A percentile compares a stretch with the other conserved stretches of the same genome.
Evolutionary conservation across 2,329 filamentous ascomycete species (phyloP).

Genomic region (Neobulgaria alba): DNA sequence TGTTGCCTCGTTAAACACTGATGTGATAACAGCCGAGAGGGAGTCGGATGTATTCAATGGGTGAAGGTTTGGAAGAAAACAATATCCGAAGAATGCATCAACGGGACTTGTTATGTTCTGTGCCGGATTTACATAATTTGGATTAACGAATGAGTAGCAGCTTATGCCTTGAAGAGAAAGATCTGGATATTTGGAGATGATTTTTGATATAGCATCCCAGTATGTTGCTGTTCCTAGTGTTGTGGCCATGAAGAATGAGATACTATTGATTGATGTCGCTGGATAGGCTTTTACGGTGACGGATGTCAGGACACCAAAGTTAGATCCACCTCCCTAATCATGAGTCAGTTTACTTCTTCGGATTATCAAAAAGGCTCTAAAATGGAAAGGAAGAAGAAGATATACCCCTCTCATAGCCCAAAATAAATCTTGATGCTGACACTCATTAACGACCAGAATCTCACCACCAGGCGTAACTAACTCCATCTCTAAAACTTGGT

Average conservation of each 20-base stretch:
- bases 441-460: slow-evolving; percentile 42
- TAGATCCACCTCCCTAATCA: slow-evolving; percentile 48
- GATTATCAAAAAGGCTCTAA: background rate
- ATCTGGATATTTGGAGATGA: slow-evolving; percentile 37
- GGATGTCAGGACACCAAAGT: slow-evolving; percentile 51
- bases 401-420: slow-evolving; percentile 54
- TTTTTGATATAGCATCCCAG: slow-evolving; percentile 39
- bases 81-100: slow-evolving; percentile 29
- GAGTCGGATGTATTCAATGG: slow-evolving; percentile 27
- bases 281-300: slow-evolving; percentile 46
- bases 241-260: slow-evolving; percentile 28
- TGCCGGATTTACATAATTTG: slow-evolving; percentile 29
- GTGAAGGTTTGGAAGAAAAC: slow-evolving; percentile 29
- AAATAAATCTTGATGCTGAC: slow-evolving; percentile 48
- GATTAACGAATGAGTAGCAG: slow-evolving; percentile 37
- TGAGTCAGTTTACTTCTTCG: background rate
- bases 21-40: slow-evolving; percentile 25
- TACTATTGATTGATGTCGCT: slow-evolving; percentile 24
- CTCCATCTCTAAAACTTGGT: slow-evolving; percentile 51
- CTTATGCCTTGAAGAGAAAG: slow-evolving; percentile 44
- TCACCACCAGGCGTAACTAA: slow-evolving; percentile 45
- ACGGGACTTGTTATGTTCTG: slow-evolving; percentile 25
- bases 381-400: slow-evolving; percentile 7
- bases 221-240: slow-evolving; percentile 30
- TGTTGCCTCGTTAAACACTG: slow-evolving; percentile 33